Evolutionary conservation across 345 rosid species (phyloP).

Genomic region (Cardiospermum halicacabum): DNA sequence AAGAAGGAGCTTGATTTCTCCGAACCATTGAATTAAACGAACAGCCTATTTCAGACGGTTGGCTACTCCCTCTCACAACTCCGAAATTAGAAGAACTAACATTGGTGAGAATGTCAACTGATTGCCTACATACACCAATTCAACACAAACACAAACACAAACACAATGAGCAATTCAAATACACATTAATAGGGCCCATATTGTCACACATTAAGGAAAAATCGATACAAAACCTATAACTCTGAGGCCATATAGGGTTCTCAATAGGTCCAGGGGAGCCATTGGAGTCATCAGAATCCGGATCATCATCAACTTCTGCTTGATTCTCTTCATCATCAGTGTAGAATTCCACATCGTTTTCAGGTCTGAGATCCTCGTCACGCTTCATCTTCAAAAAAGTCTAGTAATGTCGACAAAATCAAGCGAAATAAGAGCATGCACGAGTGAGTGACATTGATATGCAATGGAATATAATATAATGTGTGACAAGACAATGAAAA

Average conservation of each 20-base stretch:
- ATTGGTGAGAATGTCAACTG: slow-evolving; percentile 52
- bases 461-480: too few relatives aligned
- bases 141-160: background rate
- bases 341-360: slow-evolving; percentile 56
- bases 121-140: slow-evolving; percentile 31
- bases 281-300: slow-evolving; percentile 27
- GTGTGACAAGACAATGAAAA: too few relatives aligned
- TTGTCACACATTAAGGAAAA: too few relatives aligned
- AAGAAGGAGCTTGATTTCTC: slow-evolving; percentile 26
- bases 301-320: slow-evolving; percentile 46
- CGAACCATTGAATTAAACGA: slow-evolving; percentile 30
- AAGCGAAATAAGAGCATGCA: background rate
- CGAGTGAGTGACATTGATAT: too few relatives aligned
- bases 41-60: slow-evolving; percentile 20
- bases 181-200: too few relatives aligned
- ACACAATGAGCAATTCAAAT: too few relatives aligned
- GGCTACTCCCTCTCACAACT: slow-evolving; percentile 26
- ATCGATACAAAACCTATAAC: slow-evolving; percentile 58
- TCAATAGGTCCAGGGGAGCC: slow-evolving; percentile 17
- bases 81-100: slow-evolving; percentile 43
- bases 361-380: slow-evolving; percentile 63
- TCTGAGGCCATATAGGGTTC: slow-evolving; percentile 60
- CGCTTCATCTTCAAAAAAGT: slow-evolving; percentile 38
- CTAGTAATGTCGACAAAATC: background rate
- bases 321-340: slow-evolving; percentile 81